Percentiles rank a stretch among this genome's conserved stretches.
phyloP scores from a whole-genome alignment of 1,139 yeast species.

The Protomyces gravidus region DNA sequence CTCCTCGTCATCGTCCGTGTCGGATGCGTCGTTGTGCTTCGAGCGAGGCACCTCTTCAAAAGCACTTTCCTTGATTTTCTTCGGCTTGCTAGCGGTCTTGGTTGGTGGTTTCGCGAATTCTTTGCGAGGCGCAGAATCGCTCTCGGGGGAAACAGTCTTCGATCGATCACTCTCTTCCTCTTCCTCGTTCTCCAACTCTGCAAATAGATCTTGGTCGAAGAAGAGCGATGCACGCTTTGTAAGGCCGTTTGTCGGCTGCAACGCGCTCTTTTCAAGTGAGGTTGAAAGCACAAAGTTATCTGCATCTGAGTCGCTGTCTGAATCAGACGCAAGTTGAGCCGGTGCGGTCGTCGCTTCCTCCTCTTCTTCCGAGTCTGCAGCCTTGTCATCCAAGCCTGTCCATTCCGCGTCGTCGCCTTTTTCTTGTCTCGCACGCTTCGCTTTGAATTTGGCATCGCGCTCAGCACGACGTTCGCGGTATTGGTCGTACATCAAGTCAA shows the following conservation, averaged over 20 bases:
- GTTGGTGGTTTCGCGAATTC: slow-evolving; percentile 34
- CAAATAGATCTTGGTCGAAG: slow-evolving; percentile 75
- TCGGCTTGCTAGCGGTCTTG: slow-evolving; percentile 29
- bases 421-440: slow-evolving; percentile 77
- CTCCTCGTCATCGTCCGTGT: slow-evolving; percentile 43
- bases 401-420: slow-evolving; percentile 55
- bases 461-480: slow-evolving; percentile 73
- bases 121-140: slow-evolving; percentile 33
- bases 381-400: slow-evolving; percentile 60
- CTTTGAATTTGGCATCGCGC: slow-evolving; percentile 71
- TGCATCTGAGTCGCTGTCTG: slow-evolving; percentile 68
- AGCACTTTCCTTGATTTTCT: slow-evolving; percentile 29
- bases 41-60: slow-evolving; percentile 31
- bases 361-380: slow-evolving; percentile 34
- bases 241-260: slow-evolving; percentile 48
- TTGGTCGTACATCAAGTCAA: slow-evolving; percentile 60
- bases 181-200: slow-evolving; percentile 41
- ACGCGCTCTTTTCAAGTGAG: slow-evolving; percentile 48
- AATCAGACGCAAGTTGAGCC: slow-evolving; percentile 31
- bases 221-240: slow-evolving; percentile 70
- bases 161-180: slow-evolving; percentile 11
- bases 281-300: slow-evolving; percentile 61
- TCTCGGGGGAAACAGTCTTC: slow-evolving; percentile 31
- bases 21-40: slow-evolving; percentile 27
- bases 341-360: slow-evolving; percentile 31